Percentiles rank a stretch among this genome's conserved stretches.
Conservation (phyloP, 164 flowering plant genomes). For the Echeveria elegans region DNA sequence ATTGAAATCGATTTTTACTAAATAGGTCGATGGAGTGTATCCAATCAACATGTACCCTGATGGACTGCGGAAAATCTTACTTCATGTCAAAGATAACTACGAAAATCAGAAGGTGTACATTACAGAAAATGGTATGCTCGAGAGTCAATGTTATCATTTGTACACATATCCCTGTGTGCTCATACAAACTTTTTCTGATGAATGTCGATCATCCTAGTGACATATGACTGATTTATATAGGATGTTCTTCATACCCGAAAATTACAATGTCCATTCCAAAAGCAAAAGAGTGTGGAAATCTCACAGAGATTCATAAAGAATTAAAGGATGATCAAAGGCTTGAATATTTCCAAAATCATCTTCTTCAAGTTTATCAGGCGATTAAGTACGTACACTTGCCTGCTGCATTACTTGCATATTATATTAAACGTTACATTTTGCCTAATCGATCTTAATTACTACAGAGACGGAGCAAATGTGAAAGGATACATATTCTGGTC, state of each 20-base stretch:
- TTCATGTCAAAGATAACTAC: slow-evolving; percentile 11
- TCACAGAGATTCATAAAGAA: not conserved
- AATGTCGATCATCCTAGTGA: too few relatives aligned
- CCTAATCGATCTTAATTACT: not conserved
- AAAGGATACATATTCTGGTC: slow-evolving; percentile 24
- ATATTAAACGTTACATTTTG: not conserved
- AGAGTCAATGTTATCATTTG: too few relatives aligned
- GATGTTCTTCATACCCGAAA: slow-evolving; percentile 6
- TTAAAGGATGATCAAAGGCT: slow-evolving; percentile 17
- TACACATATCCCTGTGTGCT: too few relatives aligned
- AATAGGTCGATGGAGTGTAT: slow-evolving; percentile 1
- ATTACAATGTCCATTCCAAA: not conserved
- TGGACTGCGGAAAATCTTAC: slow-evolving; percentile 15
- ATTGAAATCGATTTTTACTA: not conserved
- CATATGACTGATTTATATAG: not conserved
- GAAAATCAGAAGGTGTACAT: slow-evolving; percentile 17
- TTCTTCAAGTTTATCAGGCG: slow-evolving; percentile 10
- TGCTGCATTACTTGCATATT: not conserved
- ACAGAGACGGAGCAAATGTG: slow-evolving; percentile 20
- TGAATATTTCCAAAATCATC: slow-evolving; percentile 11
- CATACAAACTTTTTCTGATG: too few relatives aligned
- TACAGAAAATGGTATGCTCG: slow-evolving; percentile 24
- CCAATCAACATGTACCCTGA: slow-evolving; percentile 12
- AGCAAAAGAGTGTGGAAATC: not conserved
- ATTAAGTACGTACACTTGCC: not conserved